These are phyloP conservation scores for Pontederia crassipes DNA, from an alignment of 176 grass and related monocot genomes.

Conservation along the genomic window DNA sequence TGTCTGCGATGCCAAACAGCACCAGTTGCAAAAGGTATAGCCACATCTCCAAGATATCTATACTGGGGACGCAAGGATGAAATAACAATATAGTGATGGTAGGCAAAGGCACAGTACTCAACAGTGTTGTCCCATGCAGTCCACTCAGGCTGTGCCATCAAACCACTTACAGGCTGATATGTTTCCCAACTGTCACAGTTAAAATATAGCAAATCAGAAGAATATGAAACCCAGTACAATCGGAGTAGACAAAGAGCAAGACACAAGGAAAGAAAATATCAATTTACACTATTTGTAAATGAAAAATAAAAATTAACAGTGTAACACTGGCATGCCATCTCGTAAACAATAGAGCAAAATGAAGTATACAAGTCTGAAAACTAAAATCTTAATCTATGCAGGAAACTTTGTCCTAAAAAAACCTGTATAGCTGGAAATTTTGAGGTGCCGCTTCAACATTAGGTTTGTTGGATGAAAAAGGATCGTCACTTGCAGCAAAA, in stretches of 20 bases:
- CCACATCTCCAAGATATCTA: conserved; percentile 94
- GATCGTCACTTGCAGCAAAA: conserved; percentile 60
- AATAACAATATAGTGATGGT: conserved; percentile 94
- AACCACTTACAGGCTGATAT: conserved; percentile 81
- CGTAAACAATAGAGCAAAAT: background rate
- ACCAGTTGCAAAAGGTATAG: conserved; percentile 93
- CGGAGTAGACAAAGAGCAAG: background rate
- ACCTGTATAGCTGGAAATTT: conserved; percentile 99
- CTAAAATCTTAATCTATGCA: too few species aligned
- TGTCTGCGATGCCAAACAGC: conserved; percentile 94
- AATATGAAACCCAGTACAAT: background rate
- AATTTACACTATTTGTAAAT: background rate
- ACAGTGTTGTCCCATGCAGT: conserved; percentile 95
- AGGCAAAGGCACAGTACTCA: conserved; percentile 96
- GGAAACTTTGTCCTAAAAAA: background rate
- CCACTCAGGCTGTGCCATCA: conserved; percentile 91
- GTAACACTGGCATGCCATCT: background rate
- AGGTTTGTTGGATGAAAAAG: conserved; percentile 48
- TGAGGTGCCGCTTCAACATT: conserved; percentile 65
- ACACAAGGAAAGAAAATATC: background rate
- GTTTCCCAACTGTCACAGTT: conserved; percentile 85
- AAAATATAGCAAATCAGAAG: background rate
- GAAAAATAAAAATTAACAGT: background rate
- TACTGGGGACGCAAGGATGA: conserved; percentile 90
- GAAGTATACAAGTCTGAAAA: background rate